phyloP scores from a whole-genome alignment of 805 yeast species.

The Yarrowia osloensis region DNA sequence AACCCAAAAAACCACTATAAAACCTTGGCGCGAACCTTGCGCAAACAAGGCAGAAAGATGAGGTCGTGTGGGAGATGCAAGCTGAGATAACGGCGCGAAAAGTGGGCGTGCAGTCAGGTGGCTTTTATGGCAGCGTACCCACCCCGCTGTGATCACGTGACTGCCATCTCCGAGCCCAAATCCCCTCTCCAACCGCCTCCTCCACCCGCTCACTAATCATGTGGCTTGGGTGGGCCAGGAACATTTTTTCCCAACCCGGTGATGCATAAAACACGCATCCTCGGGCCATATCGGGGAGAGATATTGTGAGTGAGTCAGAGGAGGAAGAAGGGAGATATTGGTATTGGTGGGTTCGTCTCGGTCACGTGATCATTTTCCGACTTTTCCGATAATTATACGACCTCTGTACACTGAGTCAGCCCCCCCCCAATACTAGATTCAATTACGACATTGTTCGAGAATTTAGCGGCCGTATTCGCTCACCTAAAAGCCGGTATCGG shows the following conservation, averaged over 20 bases:
- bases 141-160: not conserved
- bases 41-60: not conserved
- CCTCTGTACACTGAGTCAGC: not conserved
- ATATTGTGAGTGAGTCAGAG: not conserved
- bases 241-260: constrained; percentile 1
- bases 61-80: constrained; percentile 1
- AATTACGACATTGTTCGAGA: not conserved
- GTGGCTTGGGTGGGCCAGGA: constrained; percentile 14
- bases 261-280: not conserved
- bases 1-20: not conserved
- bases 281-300: not conserved
- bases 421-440: not conserved
- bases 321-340: no score
- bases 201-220: constrained; percentile 11
- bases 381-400: not conserved
- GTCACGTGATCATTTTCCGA: not conserved
- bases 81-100: no score
- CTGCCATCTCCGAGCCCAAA: not conserved
- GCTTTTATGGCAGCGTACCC: not conserved
- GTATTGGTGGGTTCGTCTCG: not conserved
- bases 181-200: not conserved
- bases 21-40: not conserved
- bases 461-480: constrained; percentile 6
- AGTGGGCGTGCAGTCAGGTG: not conserved
- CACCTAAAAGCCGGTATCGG: not conserved